These are phyloP conservation scores for Bryopsis sp. DNA, from an alignment of 139 green algal genomes.

Conservation along the genomic window DNA sequence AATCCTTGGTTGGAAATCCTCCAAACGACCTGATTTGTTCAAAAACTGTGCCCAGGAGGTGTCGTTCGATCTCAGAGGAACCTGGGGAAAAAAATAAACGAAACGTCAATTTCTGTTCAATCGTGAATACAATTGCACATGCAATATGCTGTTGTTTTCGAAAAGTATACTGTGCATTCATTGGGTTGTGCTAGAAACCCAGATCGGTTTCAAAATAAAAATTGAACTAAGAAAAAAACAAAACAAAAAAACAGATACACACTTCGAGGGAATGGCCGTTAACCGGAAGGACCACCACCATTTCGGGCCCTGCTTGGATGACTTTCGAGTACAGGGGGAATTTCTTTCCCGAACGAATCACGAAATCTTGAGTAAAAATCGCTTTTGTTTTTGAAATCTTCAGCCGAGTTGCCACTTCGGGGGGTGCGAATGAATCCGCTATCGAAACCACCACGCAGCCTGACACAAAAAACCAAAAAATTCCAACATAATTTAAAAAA, in stretches of 20 bases:
- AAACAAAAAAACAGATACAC: too few relatives aligned
- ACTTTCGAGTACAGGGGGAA: conserved; percentile 69
- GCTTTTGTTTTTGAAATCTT: conserved; percentile 47
- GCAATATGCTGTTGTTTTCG: too few relatives aligned
- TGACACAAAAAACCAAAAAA: too few relatives aligned
- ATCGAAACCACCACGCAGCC: conserved; percentile 67
- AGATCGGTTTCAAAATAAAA: too few relatives aligned
- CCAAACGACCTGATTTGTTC: background rate
- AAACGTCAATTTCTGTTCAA: background rate
- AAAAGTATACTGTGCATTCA: too few relatives aligned
- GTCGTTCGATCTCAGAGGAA: conserved; percentile 30
- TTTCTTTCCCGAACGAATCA: conserved; percentile 57
- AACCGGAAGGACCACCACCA: conserved; percentile 24
- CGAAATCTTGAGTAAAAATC: conserved; percentile 81
- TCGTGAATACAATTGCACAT: too few relatives aligned
- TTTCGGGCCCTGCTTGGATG: conserved; percentile 20
- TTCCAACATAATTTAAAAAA: too few relatives aligned
- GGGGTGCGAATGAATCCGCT: conserved; percentile 71
- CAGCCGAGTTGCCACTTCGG: conserved; percentile 63
- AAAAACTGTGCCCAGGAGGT: conserved; percentile 46
- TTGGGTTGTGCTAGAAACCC: too few relatives aligned
- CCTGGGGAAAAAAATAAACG: background rate
- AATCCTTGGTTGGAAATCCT: conserved; percentile 25
- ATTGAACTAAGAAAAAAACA: too few relatives aligned
- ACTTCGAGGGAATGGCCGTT: background rate